Conservation (phyloP, 2,329 filamentous ascomycete species). For the Amphichorda felina region DNA sequence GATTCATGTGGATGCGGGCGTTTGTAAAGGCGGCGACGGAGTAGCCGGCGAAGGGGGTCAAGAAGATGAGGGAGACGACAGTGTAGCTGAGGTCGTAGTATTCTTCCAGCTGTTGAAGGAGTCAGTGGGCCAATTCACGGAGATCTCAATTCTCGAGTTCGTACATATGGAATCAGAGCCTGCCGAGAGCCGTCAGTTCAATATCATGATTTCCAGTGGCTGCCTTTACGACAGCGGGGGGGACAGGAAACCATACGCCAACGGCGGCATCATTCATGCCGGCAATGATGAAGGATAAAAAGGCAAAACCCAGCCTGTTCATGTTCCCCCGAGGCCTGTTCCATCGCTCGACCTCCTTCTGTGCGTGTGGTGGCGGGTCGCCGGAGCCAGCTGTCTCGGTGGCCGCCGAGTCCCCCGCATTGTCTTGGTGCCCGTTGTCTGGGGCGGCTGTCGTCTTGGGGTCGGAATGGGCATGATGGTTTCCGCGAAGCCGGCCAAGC, state of each 20-base stretch:
- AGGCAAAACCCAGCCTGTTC: constrained; percentile 26
- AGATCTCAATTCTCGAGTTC: constrained; percentile 1
- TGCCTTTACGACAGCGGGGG: neutral
- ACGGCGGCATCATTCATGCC: constrained; percentile 53
- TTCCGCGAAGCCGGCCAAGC: constrained; percentile 2
- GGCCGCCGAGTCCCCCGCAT: neutral
- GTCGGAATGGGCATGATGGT: constrained; percentile 3
- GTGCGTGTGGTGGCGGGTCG: constrained; percentile 13
- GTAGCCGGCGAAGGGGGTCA: constrained; percentile 54
- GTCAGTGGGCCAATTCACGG: neutral
- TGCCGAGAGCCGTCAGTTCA: constrained; percentile 7
- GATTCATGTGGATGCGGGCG: constrained; percentile 43
- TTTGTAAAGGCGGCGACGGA: constrained; percentile 48
- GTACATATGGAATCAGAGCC: constrained; percentile 26
- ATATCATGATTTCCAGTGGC: neutral
- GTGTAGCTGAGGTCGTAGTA: constrained; percentile 50
- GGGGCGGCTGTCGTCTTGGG: neutral
- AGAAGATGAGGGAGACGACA: constrained; percentile 49
- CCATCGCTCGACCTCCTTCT: constrained; percentile 18
- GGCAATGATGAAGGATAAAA: constrained; percentile 46
- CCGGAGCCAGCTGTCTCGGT: neutral
- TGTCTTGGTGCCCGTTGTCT: too few relatives aligned
- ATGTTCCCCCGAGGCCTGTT: constrained; percentile 21
- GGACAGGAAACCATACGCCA: constrained; percentile 35
- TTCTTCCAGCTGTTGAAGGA: constrained; percentile 35